Evolutionary conservation across 164 flowering plant genomes (phyloP), one percentile per base, ranked within the genome.

Genomic region (Tetracentron sinense): DNA sequence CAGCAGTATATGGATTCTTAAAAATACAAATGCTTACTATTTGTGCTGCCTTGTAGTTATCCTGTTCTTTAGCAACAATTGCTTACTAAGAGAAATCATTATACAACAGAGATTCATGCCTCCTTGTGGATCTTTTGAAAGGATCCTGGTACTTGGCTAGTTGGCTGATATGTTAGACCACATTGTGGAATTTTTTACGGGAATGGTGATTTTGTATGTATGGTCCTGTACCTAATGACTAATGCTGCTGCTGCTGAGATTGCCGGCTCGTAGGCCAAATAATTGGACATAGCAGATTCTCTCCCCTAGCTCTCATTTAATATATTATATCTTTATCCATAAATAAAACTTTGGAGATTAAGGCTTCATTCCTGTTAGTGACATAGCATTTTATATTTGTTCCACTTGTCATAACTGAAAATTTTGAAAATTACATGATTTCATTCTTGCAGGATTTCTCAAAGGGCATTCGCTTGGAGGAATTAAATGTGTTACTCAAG

Each of bases 381-480:
- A n/a, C n/a, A n/a, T n/a, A 38, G 4, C n/a, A n/a, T n/a, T 50
- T 16, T 23, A 10, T 62, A 42, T 21, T 3, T 6, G 31, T 66
- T 35, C 16, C 1, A 7, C 22, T 29, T n/a, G n/a, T n/a, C n/a
- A n/a, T n/a, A n/a, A n/a, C n/a, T 26, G 7, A 28, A 15, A 51
- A 50, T 58, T 25, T 23, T 20, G 27, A 33, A 56, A 25, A 53
- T 29, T 56, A 50, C n/a, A 17, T 62, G 54, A 42, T 61, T 53
- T 65, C 44, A 61, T 29, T 54, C 42, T 63, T 83, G 72, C 81
- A 94, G 97, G 94, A 94, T 76, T 86, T 83, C 65, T 86, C 99
- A 20, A 83, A 72, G 75, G 99, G 99, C 33, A 63, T 65, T 58
- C 97, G 96, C 53, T 85, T 94, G 79, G 85, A 85, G 79, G 99